Evolutionary conservation across 169 alveolate genomes (phyloP).

Genomic region (Plasmodium relictum): DNA sequence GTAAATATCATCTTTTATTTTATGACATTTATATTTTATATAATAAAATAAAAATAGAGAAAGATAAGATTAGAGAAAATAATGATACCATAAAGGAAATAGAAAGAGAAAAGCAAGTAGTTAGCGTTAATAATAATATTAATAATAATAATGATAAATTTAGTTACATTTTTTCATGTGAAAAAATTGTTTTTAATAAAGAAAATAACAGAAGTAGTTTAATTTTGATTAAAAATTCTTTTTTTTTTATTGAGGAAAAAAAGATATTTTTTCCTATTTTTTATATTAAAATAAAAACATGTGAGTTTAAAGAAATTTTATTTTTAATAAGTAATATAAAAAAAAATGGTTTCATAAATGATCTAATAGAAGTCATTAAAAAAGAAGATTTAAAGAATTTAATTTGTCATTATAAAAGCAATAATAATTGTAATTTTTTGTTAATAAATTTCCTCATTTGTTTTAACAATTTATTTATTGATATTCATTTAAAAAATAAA

Average conservation of each 20-base stretch:
- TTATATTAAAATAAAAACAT: constrained; percentile 15
- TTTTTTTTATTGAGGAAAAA: constrained; percentile 17
- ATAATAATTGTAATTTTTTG: background rate
- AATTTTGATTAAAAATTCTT: constrained; percentile 29
- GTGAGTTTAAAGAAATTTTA: constrained; percentile 47
- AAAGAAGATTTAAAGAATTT: background rate
- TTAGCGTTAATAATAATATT: background rate
- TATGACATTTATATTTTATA: constrained; percentile 8
- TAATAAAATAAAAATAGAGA: background rate
- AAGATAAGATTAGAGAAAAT: background rate
- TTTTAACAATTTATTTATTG: constrained; percentile 10
- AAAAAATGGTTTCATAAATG: constrained; percentile 14
- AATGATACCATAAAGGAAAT: background rate
- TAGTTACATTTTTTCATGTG: constrained; percentile 8
- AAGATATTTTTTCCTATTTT: constrained; percentile 18
- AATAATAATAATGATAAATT: constrained; percentile 1
- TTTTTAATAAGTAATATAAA: background rate
- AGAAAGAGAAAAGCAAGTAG: background rate
- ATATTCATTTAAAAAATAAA: constrained; percentile 12
- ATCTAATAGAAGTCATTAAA: constrained; percentile 30
- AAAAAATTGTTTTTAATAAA: constrained; percentile 12
- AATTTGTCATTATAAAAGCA: background rate
- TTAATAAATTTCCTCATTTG: background rate
- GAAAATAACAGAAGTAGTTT: constrained; percentile 5
- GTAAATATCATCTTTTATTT: constrained; percentile 16